phyloP scores from a whole-genome alignment of 768 basidiomycete species.

The Tubosaeta sp. region DNA sequence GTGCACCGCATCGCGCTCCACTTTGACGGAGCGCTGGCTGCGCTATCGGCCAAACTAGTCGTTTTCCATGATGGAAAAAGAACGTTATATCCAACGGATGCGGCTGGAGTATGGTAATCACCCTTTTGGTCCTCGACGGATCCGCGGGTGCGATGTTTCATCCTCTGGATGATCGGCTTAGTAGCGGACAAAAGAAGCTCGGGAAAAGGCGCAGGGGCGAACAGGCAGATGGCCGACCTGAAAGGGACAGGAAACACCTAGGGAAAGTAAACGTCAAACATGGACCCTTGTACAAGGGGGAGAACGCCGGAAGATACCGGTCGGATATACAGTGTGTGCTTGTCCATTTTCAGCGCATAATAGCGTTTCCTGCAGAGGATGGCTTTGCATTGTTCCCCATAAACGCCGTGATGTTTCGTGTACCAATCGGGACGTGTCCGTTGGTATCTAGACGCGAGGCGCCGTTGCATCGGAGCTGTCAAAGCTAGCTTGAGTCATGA shows the following conservation, averaged over 20 bases:
- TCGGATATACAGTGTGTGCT: background rate
- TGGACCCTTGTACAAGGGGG: constrained; percentile 4
- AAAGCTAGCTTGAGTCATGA: constrained; percentile 2
- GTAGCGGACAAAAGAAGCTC: constrained; percentile 19
- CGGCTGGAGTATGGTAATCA: constrained; percentile 17
- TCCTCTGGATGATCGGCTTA: constrained; percentile 19
- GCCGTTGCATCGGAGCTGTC: constrained; percentile 3
- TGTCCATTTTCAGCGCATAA: background rate
- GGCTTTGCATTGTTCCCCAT: background rate
- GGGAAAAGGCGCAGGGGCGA: constrained; percentile 15
- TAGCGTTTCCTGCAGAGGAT: background rate
- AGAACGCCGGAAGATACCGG: constrained; percentile 21
- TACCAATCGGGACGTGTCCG: constrained; percentile 10
- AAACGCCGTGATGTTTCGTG: constrained; percentile 13
- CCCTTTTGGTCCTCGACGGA: constrained; percentile 15
- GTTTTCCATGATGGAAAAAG: constrained; percentile 14
- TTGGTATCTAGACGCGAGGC: constrained; percentile 4
- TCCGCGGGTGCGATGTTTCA: constrained; percentile 26
- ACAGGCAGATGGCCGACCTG: constrained; percentile 10
- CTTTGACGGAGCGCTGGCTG: constrained; percentile 2
- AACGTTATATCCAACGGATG: constrained; percentile 9
- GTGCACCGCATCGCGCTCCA: background rate
- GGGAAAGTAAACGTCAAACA: constrained; percentile 2
- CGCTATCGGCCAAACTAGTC: constrained; percentile 5
- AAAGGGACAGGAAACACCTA: constrained; percentile 11